Percentiles rank a stretch among this genome's conserved stretches.
phyloP scores from a whole-genome alignment of 495 filamentous ascomycete species.

The Neurospora sp. region DNA sequence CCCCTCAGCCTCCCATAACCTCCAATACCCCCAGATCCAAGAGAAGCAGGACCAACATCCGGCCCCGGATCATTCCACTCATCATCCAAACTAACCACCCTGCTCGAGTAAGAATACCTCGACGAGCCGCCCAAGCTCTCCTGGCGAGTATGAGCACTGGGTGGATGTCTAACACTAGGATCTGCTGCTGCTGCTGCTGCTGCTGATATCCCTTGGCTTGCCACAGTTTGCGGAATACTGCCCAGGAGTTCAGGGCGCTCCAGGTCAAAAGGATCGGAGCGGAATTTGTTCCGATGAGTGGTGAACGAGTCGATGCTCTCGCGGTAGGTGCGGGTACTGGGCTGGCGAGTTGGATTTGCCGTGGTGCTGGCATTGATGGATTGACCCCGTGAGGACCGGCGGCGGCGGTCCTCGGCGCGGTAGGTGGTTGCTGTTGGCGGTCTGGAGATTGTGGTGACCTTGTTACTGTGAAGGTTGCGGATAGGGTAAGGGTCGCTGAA shows the following conservation, averaged over 20 bases:
- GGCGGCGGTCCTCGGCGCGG: constrained; percentile 13
- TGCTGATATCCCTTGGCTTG: constrained; percentile 7
- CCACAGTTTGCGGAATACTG: not conserved
- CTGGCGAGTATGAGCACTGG: constrained; percentile 6
- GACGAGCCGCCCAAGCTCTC: constrained; percentile 4
- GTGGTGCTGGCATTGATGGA: constrained; percentile 22
- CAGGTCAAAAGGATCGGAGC: constrained; percentile 59
- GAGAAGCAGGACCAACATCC: constrained; percentile 34
- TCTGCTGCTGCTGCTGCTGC: not conserved
- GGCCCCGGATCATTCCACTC: constrained; percentile 46
- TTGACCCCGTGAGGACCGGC: constrained; percentile 34
- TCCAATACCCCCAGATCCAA: not conserved
- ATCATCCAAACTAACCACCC: constrained; percentile 24
- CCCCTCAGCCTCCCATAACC: not conserved
- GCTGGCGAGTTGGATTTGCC: constrained; percentile 6
- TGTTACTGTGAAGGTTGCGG: not conserved
- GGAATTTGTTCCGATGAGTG: constrained; percentile 38
- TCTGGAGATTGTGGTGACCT: constrained; percentile 4
- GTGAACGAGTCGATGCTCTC: constrained; percentile 24
- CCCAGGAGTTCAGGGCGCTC: constrained; percentile 42
- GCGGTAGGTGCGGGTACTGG: constrained; percentile 21
- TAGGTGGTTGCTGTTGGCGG: constrained; percentile 6
- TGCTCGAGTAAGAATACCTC: constrained; percentile 36
- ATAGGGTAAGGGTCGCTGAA: constrained; percentile 35
- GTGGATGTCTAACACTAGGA: not conserved